A percentile compares a stretch with the other conserved stretches of the same genome.
Evolutionary conservation across 108 stramenopile genomes (phyloP).

Genomic region (Nitzschia sp.): DNA sequence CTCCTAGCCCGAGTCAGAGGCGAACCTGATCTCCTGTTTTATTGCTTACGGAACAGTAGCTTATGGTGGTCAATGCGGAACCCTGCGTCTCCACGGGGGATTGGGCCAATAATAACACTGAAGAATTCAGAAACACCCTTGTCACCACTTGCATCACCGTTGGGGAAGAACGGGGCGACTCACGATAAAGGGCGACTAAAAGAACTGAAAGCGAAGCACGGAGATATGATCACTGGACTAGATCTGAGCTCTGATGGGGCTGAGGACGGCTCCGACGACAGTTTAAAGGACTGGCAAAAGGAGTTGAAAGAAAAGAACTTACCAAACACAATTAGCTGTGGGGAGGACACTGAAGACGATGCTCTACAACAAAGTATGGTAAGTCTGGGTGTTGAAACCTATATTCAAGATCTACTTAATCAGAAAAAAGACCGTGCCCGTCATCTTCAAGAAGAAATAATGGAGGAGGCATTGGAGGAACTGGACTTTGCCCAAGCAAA

Average conservation of each 20-base stretch:
- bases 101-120: no score
- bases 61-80: conserved; percentile 4
- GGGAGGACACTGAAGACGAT: background rate
- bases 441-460: conserved; percentile 14
- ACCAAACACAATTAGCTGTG: background rate
- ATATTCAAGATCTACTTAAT: conserved; percentile 21
- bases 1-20: conserved; percentile 9
- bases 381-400: conserved; percentile 20
- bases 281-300: background rate
- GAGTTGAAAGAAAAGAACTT: conserved; percentile 4
- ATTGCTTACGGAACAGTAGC: conserved; percentile 12
- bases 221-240: background rate
- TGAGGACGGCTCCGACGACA: no score
- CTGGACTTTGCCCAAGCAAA: conserved; percentile 13
- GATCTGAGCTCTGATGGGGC: background rate
- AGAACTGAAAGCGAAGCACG: background rate
- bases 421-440: conserved; percentile 9
- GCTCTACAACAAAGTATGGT: background rate
- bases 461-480: conserved; percentile 26
- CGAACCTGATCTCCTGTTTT: conserved; percentile 5
- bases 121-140: background rate
- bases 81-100: background rate
- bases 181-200: background rate
- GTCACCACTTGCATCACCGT: background rate
- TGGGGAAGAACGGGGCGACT: background rate